A percentile compares a stretch with the other conserved stretches of the same genome.
Conservation (phyloP, 192 early-diverging fungal genomes). For the Physocladia obscura region DNA sequence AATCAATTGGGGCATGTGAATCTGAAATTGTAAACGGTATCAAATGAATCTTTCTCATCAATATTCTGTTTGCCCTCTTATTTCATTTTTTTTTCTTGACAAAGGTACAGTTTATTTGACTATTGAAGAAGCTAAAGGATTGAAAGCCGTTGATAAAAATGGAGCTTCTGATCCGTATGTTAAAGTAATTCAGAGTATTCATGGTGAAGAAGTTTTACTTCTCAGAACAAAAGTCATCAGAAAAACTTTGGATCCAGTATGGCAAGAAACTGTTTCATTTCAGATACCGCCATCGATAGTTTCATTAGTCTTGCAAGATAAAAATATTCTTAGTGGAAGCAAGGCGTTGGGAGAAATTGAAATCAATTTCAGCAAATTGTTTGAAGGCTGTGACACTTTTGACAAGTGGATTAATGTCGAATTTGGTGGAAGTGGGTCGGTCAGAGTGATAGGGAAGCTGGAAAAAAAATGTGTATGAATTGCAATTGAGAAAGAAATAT, state of each 20-base stretch:
- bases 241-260: constrained; percentile 65
- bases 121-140: constrained; percentile 47
- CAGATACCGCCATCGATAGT: constrained; percentile 37
- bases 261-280: constrained; percentile 44
- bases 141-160: constrained; percentile 54
- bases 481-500: too few relatives aligned
- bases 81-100: neutral
- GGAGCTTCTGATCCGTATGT: constrained; percentile 73
- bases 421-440: too few relatives aligned
- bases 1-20: neutral
- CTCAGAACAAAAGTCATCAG: constrained; percentile 69
- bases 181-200: constrained; percentile 32
- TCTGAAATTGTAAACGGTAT: too few relatives aligned
- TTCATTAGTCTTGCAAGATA: constrained; percentile 63
- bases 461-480: too few relatives aligned
- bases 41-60: too few relatives aligned
- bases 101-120: constrained; percentile 26
- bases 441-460: too few relatives aligned
- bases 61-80: neutral
- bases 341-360: constrained; percentile 63
- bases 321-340: constrained; percentile 62
- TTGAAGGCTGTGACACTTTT: constrained; percentile 12
- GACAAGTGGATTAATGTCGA: constrained; percentile 37
- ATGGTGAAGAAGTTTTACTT: constrained; percentile 57
- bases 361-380: constrained; percentile 49